phyloP scores from a whole-genome alignment of 805 yeast species.

The Wickerhamomyces tratensis region DNA sequence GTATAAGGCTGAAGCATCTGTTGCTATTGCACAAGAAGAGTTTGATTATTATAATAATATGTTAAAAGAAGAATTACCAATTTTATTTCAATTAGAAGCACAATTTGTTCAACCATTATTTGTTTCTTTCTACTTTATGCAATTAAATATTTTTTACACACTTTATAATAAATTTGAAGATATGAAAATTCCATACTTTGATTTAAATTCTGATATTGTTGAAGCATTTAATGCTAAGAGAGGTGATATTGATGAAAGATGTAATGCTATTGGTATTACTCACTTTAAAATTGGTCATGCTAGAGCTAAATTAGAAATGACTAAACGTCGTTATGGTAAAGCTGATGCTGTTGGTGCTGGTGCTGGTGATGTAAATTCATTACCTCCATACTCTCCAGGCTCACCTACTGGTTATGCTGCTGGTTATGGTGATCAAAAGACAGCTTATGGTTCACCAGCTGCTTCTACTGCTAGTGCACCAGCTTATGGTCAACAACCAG shows the following conservation, averaged over 20 bases:
- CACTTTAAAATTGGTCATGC: constrained; percentile 89
- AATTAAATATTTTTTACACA: constrained; percentile 91
- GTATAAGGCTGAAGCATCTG: constrained; percentile 83
- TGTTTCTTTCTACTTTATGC: constrained; percentile 95
- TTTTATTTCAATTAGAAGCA: constrained; percentile 78
- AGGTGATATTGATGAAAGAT: constrained; percentile 83
- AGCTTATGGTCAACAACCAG: constrained; percentile 21
- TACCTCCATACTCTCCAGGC: constrained; percentile 29
- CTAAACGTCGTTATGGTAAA: constrained; percentile 62
- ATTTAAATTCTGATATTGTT: constrained; percentile 71
- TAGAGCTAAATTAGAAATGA: constrained; percentile 71
- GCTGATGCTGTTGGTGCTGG: constrained; percentile 27
- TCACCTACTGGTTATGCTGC: constrained; percentile 13
- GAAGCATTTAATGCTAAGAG: constrained; percentile 74
- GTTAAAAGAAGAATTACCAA: constrained; percentile 85
- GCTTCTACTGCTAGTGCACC: constrained; percentile 17
- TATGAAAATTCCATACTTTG: constrained; percentile 94
- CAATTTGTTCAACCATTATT: constrained; percentile 91
- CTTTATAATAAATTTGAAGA: constrained; percentile 87
- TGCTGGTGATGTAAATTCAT: constrained; percentile 13
- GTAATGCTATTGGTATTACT: constrained; percentile 84
- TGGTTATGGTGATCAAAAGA: constrained; percentile 25
- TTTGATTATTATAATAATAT: constrained; percentile 92
- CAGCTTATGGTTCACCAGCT: constrained; percentile 18
- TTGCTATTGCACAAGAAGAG: constrained; percentile 88